Percentiles rank a stretch among this genome's conserved stretches.
These are phyloP conservation scores for Stereum hirsutum DNA, from an alignment of 1,284 basidiomycete species.

Conservation along the genomic window DNA sequence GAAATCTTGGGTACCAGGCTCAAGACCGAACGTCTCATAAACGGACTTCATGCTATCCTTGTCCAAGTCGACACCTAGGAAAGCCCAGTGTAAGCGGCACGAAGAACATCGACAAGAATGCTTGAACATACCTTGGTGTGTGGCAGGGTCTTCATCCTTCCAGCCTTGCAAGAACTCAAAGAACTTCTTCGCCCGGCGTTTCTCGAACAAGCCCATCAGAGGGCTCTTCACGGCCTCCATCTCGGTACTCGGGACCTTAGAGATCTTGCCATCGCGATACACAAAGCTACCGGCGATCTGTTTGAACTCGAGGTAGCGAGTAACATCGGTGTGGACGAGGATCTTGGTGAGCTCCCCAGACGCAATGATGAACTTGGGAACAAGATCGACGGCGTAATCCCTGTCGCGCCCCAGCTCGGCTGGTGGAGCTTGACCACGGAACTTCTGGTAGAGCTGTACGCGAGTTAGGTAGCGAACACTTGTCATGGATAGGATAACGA, in stretches of 20 bases:
- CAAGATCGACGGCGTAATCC: constrained; percentile 93
- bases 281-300: constrained; percentile 99
- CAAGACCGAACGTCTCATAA: constrained; percentile 96
- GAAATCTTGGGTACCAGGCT: constrained; percentile 97
- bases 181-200: constrained; percentile 97
- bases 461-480: constrained; percentile 7
- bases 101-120: neutral
- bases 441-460: constrained; percentile 89
- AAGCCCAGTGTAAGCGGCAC: constrained; percentile 1
- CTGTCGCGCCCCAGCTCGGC: constrained; percentile 85
- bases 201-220: constrained; percentile 98
- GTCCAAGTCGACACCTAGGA: constrained; percentile 76
- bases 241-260: constrained; percentile 97
- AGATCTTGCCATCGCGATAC: constrained; percentile 94
- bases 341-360: constrained; percentile 98
- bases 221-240: constrained; percentile 94
- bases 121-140: constrained; percentile 75
- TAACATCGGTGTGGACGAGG: constrained; percentile 98
- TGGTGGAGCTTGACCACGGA: constrained; percentile 70
- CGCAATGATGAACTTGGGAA: constrained; percentile 97
- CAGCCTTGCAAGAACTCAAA: constrained; percentile 96
- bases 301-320: constrained; percentile 99
- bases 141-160: constrained; percentile 90
- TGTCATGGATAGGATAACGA: constrained; percentile 9
- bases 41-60: constrained; percentile 86